Conservation (phyloP, 768 basidiomycete genomes). For the Mycena metata region DNA sequence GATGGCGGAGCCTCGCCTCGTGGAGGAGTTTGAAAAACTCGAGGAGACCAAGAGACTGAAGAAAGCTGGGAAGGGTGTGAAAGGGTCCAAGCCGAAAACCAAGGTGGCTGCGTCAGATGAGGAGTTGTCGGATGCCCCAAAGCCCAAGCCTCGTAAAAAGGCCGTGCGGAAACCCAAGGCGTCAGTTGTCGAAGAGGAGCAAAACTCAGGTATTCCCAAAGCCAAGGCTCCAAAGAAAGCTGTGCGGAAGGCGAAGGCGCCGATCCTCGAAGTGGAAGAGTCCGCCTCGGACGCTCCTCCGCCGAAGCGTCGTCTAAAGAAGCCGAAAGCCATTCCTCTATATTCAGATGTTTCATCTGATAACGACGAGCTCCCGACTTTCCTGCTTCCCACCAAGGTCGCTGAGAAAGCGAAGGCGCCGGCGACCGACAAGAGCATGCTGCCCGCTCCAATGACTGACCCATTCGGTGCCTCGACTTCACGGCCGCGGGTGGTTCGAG, state of each 20-base stretch:
- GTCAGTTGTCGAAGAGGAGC: not conserved
- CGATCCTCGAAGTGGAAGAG: conserved; percentile 8
- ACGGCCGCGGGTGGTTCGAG: conserved; percentile 31
- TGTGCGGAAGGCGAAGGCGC: conserved; percentile 6
- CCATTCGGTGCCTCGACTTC: not conserved
- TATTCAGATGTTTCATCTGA: conserved; percentile 22
- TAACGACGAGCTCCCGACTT: conserved; percentile 29
- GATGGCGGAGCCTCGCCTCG: conserved; percentile 75
- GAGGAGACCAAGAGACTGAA: conserved; percentile 64
- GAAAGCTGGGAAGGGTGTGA: conserved; percentile 60
- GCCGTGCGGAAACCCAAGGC: conserved; percentile 20
- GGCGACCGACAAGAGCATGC: no score
- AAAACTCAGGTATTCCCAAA: not conserved
- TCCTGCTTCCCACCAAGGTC: not conserved
- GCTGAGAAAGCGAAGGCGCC: not conserved
- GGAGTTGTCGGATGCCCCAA: conserved; percentile 10
- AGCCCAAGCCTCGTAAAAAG: conserved; percentile 20
- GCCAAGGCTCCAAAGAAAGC: conserved; percentile 21
- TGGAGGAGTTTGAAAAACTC: conserved; percentile 68
- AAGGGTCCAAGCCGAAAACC: conserved; percentile 34
- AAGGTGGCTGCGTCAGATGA: conserved; percentile 9
- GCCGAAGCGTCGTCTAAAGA: not conserved
- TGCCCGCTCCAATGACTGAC: not conserved
- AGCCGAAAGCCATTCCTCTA: not conserved
- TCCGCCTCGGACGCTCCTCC: conserved; percentile 15